Evolutionary conservation across 495 filamentous ascomycete genomes (phyloP), one percentile per base, ranked within the genome.

Genomic region (Xylaria nigripes): DNA sequence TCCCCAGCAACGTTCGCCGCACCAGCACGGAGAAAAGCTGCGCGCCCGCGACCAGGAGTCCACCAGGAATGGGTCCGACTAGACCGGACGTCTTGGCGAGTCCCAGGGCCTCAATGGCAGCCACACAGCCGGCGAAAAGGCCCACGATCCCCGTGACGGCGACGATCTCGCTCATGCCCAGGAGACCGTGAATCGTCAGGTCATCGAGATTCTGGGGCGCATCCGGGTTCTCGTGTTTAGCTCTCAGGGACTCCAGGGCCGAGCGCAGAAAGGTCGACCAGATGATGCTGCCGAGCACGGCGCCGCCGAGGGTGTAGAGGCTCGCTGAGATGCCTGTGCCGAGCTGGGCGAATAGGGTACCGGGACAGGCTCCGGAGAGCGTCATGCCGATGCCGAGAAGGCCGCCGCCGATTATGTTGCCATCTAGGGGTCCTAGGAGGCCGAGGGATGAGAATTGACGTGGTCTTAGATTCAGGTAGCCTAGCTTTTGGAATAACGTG

Each of bases 381-480:
- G 75, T 65, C 77, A 82, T 76, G 52, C 80, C 80, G 1, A 70
- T 47, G 38, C 81, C 80, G 32, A 82, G 62, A 10, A 84, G 65
- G 5, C 59, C 45, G 27, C 80, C 80, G 51, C 79, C 81, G 60
- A 82, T 54, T 54, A 83, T 60, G 60, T 84, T 83, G 48, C 77
- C 78, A 61, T 80, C 76, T 58, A 75, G 74, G 12, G 53, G 50
- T 3, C 61, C 56, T 57, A 78, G 70, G 48, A 74, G 55, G 47
- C 61, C 61, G 16, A 80, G 34, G 30, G 71, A 59, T 46, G 72
- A 67, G 59, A 54, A 63, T 46, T 47, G 45, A 2, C 68, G 68
- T 0, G 74, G 70, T 0, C 56, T 57, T 41, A 72, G 51, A 30
- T 57, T 45, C 19, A 73, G 52, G 38, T 65, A 68, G 43, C 62